Conservation (phyloP, 2,329 filamentous ascomycete genomes). For the Paraphaeosphaeria sporulosa region DNA sequence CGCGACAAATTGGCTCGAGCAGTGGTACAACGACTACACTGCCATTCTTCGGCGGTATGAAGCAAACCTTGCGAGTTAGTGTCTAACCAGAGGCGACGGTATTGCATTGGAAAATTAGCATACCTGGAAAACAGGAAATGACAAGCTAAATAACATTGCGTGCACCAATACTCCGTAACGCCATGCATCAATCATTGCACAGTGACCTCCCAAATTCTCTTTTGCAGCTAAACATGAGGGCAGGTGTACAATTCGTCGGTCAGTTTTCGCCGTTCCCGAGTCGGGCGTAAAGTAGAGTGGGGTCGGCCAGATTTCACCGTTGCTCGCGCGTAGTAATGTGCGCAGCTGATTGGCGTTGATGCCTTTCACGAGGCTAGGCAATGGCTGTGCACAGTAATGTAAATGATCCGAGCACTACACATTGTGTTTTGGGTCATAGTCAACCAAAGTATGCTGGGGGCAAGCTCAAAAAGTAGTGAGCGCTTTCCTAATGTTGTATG, state of each 20-base stretch:
- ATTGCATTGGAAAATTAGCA: slow-evolving; percentile 10
- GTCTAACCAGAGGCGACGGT: neutral
- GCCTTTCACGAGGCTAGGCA: neutral
- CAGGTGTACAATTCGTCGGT: neutral
- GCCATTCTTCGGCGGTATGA: slow-evolving; percentile 34
- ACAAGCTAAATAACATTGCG: neutral
- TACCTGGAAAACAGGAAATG: neutral
- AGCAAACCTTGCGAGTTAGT: slow-evolving; percentile 18
- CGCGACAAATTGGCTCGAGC: slow-evolving; percentile 35
- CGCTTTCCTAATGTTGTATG: neutral
- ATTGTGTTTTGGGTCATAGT: neutral
- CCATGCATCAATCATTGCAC: neutral
- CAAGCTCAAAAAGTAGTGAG: neutral
- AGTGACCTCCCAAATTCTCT: neutral
- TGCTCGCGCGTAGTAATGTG: neutral
- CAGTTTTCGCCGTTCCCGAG: slow-evolving; percentile 6
- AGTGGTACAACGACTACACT: slow-evolving; percentile 35
- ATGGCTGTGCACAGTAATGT: neutral
- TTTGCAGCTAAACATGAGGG: neutral
- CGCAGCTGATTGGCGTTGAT: neutral
- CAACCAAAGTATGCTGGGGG: neutral
- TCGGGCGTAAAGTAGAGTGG: slow-evolving; percentile 9
- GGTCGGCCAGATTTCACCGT: slow-evolving; percentile 32
- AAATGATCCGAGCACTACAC: neutral
- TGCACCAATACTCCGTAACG: neutral